phyloP scores from a whole-genome alignment of 441 rosid genomes.

The Mallotus repandus region DNA sequence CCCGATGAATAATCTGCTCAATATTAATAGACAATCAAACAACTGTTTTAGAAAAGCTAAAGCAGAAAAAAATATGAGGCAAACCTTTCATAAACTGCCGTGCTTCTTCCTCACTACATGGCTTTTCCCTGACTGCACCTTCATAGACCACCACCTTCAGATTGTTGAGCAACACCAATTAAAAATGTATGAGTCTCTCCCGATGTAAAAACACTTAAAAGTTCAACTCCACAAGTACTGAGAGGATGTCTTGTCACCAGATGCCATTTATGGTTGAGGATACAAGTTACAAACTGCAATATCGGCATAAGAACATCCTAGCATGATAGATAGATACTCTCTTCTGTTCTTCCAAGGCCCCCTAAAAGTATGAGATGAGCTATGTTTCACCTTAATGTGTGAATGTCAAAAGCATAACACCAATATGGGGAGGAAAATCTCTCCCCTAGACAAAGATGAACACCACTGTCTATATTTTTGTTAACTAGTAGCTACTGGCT shows the following conservation, averaged over 20 bases:
- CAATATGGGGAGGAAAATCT: neutral
- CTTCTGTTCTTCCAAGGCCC: neutral
- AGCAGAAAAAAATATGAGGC: constrained; percentile 19
- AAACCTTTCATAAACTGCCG: constrained; percentile 71
- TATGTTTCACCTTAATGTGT: neutral
- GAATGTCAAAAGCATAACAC: neutral
- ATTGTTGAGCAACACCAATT: constrained; percentile 37
- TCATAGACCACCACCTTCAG: constrained; percentile 88
- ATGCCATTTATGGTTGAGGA: constrained; percentile 50
- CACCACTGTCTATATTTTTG: neutral
- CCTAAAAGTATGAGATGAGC: neutral
- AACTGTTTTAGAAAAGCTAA: constrained; percentile 14
- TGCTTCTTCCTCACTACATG: constrained; percentile 80
- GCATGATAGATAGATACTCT: neutral
- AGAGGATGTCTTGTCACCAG: constrained; percentile 33
- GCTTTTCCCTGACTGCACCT: constrained; percentile 81
- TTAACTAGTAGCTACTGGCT: neutral
- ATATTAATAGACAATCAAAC: constrained; percentile 3
- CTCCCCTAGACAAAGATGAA: neutral
- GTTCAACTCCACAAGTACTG: constrained; percentile 15
- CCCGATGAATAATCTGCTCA: constrained; percentile 74
- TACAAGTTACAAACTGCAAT: constrained; percentile 22
- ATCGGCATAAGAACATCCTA: neutral
- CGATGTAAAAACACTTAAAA: constrained; percentile 1
- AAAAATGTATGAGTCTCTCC: constrained; percentile 4